Conservation (phyloP, 768 basidiomycete species). For the Lactifluus hygrophoroides region DNA sequence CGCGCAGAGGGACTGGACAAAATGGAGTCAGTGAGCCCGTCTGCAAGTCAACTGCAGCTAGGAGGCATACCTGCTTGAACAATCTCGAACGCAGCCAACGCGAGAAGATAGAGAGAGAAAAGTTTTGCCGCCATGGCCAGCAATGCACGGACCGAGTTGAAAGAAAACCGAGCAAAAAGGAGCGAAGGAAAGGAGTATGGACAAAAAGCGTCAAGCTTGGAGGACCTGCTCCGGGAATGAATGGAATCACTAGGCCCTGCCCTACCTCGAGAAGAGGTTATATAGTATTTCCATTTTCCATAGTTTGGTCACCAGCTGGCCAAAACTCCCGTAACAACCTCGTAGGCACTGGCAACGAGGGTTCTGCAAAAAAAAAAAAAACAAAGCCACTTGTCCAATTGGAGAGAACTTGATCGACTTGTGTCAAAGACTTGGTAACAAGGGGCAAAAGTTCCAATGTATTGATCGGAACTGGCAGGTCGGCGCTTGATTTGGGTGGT, state of each 20-base stretch:
- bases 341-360: slow-evolving; percentile 1
- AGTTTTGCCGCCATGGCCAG: slow-evolving; percentile 9
- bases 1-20: neutral
- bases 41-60: neutral
- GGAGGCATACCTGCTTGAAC: slow-evolving; percentile 2
- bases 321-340: neutral
- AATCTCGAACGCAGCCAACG: neutral
- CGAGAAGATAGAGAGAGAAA: slow-evolving; percentile 7
- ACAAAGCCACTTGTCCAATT: too few species aligned
- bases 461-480: too few species aligned
- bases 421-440: neutral
- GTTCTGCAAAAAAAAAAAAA: neutral
- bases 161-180: neutral
- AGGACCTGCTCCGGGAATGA: slow-evolving; percentile 6
- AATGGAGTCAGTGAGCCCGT: neutral
- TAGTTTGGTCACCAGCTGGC: neutral
- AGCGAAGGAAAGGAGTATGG: neutral
- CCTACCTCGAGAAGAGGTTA: neutral
- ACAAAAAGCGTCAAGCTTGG: slow-evolving; percentile 9
- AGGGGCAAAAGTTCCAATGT: neutral
- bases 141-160: slow-evolving; percentile 1
- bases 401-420: too few species aligned
- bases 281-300: neutral
- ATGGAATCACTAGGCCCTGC: neutral
- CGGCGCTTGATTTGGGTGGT: too few species aligned